A percentile compares a stretch with the other conserved stretches of the same genome.
These are phyloP conservation scores for Pseudogymnoascus sp. DNA, from an alignment of 2,329 filamentous ascomycete species.

Conservation along the genomic window DNA sequence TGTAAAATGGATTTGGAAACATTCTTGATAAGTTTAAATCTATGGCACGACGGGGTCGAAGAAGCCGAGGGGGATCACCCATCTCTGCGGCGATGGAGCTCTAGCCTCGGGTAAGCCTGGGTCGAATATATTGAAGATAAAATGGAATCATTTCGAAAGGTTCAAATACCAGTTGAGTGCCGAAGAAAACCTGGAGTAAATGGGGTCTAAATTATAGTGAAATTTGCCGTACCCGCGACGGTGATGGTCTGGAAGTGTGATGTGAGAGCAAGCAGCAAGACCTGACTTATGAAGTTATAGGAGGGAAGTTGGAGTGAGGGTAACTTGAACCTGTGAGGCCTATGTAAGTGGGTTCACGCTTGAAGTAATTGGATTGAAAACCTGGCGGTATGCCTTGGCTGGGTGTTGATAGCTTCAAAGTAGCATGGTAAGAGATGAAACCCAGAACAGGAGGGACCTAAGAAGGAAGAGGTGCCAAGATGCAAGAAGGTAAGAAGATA, in stretches of 20 bases:
- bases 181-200: too few species aligned
- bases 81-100: not conserved
- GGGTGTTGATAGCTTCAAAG: not conserved
- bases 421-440: not conserved
- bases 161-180: too few species aligned
- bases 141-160: too few species aligned
- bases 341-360: too few species aligned
- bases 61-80: not conserved
- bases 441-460: not conserved
- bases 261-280: not conserved
- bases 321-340: too few species aligned
- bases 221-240: not conserved
- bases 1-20: too few species aligned
- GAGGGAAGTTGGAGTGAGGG: not conserved
- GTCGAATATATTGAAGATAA: not conserved
- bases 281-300: not conserved
- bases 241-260: not conserved
- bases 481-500: not conserved
- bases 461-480: not conserved
- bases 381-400: not conserved
- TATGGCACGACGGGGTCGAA: not conserved
- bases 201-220: not conserved
- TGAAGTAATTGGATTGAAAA: not conserved
- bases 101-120: not conserved
- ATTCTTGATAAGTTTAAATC: too few species aligned